phyloP scores from a whole-genome alignment of 2,329 filamentous ascomycete species.

The Ophiostoma novo-ulmi region DNA sequence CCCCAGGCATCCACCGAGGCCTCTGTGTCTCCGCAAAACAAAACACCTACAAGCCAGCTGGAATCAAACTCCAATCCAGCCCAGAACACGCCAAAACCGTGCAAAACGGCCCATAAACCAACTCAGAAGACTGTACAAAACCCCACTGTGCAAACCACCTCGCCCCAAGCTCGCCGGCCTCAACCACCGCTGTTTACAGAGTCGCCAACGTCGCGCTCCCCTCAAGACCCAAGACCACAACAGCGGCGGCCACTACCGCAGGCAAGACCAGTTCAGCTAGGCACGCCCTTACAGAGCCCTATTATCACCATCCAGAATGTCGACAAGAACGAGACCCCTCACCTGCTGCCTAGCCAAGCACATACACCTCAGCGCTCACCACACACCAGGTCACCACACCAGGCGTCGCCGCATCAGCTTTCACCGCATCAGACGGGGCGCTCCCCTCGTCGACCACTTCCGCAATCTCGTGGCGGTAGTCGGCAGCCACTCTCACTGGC shows the following conservation, averaged over 20 bases:
- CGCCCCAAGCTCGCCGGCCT: neutral
- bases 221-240: neutral
- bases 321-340: neutral
- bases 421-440: neutral
- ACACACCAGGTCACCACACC: neutral
- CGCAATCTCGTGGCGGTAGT: neutral
- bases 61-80: neutral
- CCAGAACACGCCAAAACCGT: neutral
- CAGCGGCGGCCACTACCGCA: slow-evolving; percentile 9
- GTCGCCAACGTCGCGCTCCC: neutral
- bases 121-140: neutral
- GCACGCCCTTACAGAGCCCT: neutral
- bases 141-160: neutral
- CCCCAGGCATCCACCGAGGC: neutral
- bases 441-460: neutral
- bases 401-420: neutral
- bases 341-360: neutral
- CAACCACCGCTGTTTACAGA: slow-evolving; percentile 1
- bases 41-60: neutral
- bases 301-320: neutral
- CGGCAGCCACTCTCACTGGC: neutral
- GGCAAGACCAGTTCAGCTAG: neutral
- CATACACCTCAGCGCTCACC: neutral
- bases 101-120: neutral
- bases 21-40: neutral